A percentile compares a stretch with the other conserved stretches of the same genome.
phyloP scores from a whole-genome alignment of 2,329 filamentous ascomycete genomes.

The Escovopsis sp. region DNA sequence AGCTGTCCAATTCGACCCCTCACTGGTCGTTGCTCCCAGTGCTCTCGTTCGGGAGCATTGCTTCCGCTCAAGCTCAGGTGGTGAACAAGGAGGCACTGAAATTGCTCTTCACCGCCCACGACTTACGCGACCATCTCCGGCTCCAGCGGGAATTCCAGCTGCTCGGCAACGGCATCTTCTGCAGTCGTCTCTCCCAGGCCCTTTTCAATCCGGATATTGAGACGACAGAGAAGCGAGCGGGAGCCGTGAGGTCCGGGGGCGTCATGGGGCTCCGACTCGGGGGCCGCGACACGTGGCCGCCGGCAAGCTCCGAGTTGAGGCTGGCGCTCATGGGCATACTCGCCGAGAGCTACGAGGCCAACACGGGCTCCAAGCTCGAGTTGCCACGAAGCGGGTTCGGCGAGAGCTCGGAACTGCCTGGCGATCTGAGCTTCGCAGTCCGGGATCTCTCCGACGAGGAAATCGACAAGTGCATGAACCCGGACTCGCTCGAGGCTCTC shows the following conservation, averaged over 20 bases:
- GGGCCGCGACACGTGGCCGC: conserved; percentile 76
- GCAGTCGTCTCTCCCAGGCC: conserved; percentile 62
- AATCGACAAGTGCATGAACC: conserved; percentile 70
- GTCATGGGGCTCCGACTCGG: conserved; percentile 72
- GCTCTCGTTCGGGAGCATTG: conserved; percentile 61
- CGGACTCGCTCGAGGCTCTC: conserved; percentile 71
- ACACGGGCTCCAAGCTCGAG: conserved; percentile 8
- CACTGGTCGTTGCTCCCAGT: conserved; percentile 49
- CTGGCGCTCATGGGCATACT: conserved; percentile 78
- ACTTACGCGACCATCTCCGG: conserved; percentile 55
- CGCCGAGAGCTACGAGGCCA: conserved; percentile 50
- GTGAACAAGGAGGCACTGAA: conserved; percentile 63
- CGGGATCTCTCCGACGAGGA: conserved; percentile 66
- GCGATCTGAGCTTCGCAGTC: conserved; percentile 68
- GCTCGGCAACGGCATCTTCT: conserved; percentile 72
- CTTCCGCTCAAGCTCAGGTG: conserved; percentile 59
- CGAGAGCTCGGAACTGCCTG: conserved; percentile 37
- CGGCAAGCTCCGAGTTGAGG: conserved; percentile 83
- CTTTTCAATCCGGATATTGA: conserved; percentile 75
- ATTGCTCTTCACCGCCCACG: conserved; percentile 61
- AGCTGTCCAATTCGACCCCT: conserved; percentile 25
- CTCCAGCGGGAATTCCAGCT: conserved; percentile 72
- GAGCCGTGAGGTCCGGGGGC: conserved; percentile 52
- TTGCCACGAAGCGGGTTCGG: conserved; percentile 15
- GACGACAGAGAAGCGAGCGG: conserved; percentile 58